Percentiles rank a stretch among this genome's conserved stretches.
Conservation (phyloP, 2,329 filamentous ascomycete species). For the Aspergillus ochraceoroseus region DNA sequence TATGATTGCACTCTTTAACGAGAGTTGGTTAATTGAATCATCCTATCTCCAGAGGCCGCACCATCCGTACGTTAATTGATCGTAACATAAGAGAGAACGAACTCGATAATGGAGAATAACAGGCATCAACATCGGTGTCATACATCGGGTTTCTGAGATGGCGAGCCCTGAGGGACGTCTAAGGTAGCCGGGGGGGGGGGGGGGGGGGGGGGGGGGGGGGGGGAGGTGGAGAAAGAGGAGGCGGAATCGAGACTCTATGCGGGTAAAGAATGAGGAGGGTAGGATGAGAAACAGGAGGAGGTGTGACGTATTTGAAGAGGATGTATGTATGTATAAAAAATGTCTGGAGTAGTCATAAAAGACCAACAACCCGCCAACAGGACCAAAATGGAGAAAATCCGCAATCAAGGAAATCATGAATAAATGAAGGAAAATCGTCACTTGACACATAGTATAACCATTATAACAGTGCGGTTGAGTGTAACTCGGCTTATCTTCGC, state of each 20-base stretch:
- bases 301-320: constrained; percentile 1
- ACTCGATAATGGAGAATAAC: constrained; percentile 2
- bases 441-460: constrained; percentile 20
- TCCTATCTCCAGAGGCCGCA: constrained; percentile 8
- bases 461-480: constrained; percentile 12
- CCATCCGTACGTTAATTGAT: too few relatives aligned
- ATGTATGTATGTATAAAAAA: constrained; percentile 16
- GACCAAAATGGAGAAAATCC: constrained; percentile 31
- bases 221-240: constrained; percentile 3
- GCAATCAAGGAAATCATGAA: constrained; percentile 20
- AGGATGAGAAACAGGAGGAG: constrained; percentile 12
- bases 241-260: constrained; percentile 12
- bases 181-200: too few relatives aligned
- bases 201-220: constrained; percentile 3
- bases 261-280: constrained; percentile 8
- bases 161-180: constrained; percentile 8
- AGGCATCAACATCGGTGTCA: constrained; percentile 8
- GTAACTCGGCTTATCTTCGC: constrained; percentile 53
- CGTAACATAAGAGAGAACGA: too few relatives aligned
- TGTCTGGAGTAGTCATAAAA: constrained; percentile 31
- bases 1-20: too few relatives aligned
- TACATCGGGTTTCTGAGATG: constrained; percentile 10
- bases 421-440: constrained; percentile 27
- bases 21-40: constrained; percentile 12
- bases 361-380: constrained; percentile 24